These are phyloP conservation scores for Suhomyces yuchorum DNA, from an alignment of 1,139 yeast species.

Conservation along the genomic window DNA sequence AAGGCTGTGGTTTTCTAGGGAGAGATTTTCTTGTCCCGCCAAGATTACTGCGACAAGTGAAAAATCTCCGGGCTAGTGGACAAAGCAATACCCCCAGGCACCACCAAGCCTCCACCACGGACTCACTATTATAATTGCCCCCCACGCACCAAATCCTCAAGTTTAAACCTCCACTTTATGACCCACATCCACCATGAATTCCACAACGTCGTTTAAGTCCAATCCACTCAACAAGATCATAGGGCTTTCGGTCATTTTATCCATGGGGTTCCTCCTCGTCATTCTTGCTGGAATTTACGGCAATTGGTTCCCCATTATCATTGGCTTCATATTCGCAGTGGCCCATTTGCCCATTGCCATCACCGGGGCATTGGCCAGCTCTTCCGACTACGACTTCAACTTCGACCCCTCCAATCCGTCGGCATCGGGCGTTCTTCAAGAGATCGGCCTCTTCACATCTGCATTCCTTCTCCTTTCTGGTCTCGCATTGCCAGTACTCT, in stretches of 20 bases:
- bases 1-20: neutral
- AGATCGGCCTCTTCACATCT: conserved; percentile 67
- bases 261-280: conserved; percentile 75
- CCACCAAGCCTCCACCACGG: neutral
- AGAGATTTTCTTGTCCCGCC: neutral
- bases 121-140: neutral
- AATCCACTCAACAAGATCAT: conserved; percentile 77
- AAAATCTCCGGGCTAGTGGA: neutral
- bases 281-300: conserved; percentile 77
- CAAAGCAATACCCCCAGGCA: too few species aligned
- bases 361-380: conserved; percentile 34
- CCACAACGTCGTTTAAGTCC: conserved; percentile 26
- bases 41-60: neutral
- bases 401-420: conserved; percentile 42
- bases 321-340: conserved; percentile 52
- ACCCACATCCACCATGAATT: conserved; percentile 28
- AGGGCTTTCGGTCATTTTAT: conserved; percentile 69
- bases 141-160: conserved; percentile 1
- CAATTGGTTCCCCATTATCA: conserved; percentile 75
- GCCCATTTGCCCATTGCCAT: conserved; percentile 71
- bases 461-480: conserved; percentile 71
- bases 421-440: conserved; percentile 40
- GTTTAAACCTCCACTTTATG: neutral
- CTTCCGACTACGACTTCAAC: conserved; percentile 48
- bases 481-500: conserved; percentile 63